Conservation (phyloP, 225 moss, liverwort and hornwort species). For the Physcomitrium patens region DNA sequence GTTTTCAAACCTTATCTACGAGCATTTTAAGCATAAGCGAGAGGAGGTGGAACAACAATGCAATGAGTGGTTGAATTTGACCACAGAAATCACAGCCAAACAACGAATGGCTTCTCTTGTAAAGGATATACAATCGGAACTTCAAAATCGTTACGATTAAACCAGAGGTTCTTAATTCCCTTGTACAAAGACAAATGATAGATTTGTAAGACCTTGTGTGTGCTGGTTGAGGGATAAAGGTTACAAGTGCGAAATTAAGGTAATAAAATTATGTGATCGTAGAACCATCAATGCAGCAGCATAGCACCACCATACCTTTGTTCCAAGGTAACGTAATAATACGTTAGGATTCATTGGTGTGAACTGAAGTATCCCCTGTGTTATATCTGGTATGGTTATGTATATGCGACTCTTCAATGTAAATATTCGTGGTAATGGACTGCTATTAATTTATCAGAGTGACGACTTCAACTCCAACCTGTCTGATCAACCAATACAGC, state of each 20-base stretch:
- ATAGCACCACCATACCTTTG: not conserved
- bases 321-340: not conserved
- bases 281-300: no score
- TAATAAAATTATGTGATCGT: no score
- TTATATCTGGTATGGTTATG: no score
- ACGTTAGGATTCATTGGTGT: no score
- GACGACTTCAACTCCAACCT: conserved; percentile 8
- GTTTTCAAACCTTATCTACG: conserved; percentile 60
- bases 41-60: conserved; percentile 67
- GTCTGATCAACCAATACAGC: not conserved
- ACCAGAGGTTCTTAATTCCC: not conserved
- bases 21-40: conserved; percentile 70
- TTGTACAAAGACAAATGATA: conserved; percentile 11
- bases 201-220: not conserved
- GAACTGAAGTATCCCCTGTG: no score
- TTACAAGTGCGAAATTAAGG: no score
- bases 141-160: conserved; percentile 38
- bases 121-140: conserved; percentile 53
- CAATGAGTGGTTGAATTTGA: conserved; percentile 55
- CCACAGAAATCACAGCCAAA: conserved; percentile 39
- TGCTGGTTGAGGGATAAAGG: no score
- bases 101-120: conserved; percentile 47
- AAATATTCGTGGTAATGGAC: not conserved
- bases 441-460: not conserved
- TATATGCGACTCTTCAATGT: not conserved